Percentiles rank a stretch among this genome's conserved stretches.
Evolutionary conservation across 176 grass and related monocot species (phyloP).

Genomic region (Aegilops umbellulata): DNA sequence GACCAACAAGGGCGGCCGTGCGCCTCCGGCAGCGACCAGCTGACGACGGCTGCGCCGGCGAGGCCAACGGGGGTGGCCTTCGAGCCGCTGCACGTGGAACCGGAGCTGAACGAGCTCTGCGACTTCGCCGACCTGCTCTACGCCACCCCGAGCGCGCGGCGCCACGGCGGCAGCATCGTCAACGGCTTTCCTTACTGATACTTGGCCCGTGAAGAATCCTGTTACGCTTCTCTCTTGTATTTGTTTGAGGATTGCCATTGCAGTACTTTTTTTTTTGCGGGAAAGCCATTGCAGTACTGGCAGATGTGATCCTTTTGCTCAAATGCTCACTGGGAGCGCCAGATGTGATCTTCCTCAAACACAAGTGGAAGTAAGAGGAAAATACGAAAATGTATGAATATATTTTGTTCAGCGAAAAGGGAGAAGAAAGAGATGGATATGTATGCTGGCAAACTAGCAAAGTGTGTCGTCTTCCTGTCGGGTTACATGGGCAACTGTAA

Average conservation of each 20-base stretch:
- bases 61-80: neutral
- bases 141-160: neutral
- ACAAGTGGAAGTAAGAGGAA: neutral
- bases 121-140: constrained; percentile 37
- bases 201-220: neutral
- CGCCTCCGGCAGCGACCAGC: neutral
- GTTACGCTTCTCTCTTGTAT: neutral
- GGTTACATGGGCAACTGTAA: too few relatives aligned
- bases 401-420: neutral
- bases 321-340: neutral
- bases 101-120: constrained; percentile 38
- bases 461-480: neutral
- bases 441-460: neutral
- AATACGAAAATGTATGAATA: neutral
- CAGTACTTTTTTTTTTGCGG: too few relatives aligned
- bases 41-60: neutral
- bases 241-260: neutral
- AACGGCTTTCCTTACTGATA: constrained; percentile 30
- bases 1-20: neutral
- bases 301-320: neutral
- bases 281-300: neutral
- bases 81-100: neutral
- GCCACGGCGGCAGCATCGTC: neutral
- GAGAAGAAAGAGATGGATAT: neutral
- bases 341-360: neutral